A percentile compares a stretch with the other conserved stretches of the same genome.
phyloP scores from a whole-genome alignment of 106 monocot genomes.

The Cymbidium sinense region DNA sequence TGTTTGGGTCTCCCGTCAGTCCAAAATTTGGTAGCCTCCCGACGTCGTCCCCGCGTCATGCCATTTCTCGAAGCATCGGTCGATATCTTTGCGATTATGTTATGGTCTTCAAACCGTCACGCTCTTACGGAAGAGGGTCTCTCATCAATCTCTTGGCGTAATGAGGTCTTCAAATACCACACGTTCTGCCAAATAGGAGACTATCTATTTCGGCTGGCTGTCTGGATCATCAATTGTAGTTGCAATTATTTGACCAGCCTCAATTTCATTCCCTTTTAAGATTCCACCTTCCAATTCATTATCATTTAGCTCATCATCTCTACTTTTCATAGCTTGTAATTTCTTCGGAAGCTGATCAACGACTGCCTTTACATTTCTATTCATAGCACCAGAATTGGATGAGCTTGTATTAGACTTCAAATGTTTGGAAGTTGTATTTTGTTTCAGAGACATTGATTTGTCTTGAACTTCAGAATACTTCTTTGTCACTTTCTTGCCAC shows the following conservation, averaged over 20 bases:
- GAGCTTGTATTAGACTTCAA: conserved; percentile 20
- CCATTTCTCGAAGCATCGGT: too few species aligned
- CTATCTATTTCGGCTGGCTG: conserved; percentile 50
- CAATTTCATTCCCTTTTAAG: conserved; percentile 36
- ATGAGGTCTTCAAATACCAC: too few species aligned
- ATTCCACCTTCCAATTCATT: conserved; percentile 15
- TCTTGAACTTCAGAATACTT: conserved; percentile 11
- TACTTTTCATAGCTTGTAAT: conserved; percentile 29
- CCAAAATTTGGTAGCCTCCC: too few species aligned
- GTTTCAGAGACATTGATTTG: conserved; percentile 11
- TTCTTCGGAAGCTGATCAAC: conserved; percentile 33
- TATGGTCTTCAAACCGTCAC: too few species aligned
- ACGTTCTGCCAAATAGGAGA: too few species aligned
- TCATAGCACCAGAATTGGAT: conserved; percentile 12
- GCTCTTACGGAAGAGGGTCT: too few species aligned
- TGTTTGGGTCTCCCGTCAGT: too few species aligned
- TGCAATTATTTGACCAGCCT: conserved; percentile 46
- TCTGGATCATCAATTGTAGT: conserved; percentile 41
- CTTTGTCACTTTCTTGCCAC: conserved; percentile 13
- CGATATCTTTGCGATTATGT: too few species aligned
- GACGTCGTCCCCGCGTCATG: too few species aligned
- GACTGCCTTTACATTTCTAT: conserved; percentile 8
- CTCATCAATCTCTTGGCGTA: too few species aligned
- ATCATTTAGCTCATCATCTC: conserved; percentile 21
- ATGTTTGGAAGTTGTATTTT: conserved; percentile 8